Conservation (phyloP, 2,329 filamentous ascomycete species). For the Penicillium sp. region DNA sequence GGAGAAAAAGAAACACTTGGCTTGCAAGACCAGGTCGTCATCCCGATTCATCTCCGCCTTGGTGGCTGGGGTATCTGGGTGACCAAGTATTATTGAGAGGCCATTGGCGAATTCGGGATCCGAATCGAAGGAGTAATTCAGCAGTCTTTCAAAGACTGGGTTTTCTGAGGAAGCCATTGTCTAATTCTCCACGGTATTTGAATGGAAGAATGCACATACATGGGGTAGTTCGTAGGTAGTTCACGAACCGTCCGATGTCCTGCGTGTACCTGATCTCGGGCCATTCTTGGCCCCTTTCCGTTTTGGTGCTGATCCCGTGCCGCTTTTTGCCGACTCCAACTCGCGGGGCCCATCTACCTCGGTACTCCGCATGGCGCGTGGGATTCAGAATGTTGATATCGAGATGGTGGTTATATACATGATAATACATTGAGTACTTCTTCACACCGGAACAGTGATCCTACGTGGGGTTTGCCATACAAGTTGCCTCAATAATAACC, state of each 20-base stretch:
- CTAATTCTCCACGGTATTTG: neutral
- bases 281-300: too few relatives aligned
- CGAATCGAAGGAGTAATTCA: conserved; percentile 39
- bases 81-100: conserved; percentile 47
- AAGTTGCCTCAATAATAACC: too few relatives aligned
- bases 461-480: neutral
- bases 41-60: conserved; percentile 38
- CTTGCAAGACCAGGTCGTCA: conserved; percentile 44
- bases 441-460: neutral
- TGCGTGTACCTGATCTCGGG: too few relatives aligned
- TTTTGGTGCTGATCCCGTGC: too few relatives aligned
- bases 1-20: conserved; percentile 49
- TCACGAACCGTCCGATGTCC: too few relatives aligned
- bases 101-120: conserved; percentile 48
- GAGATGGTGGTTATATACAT: too few relatives aligned
- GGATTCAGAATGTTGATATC: too few relatives aligned
- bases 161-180: conserved; percentile 10
- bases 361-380: too few relatives aligned
- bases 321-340: too few relatives aligned
- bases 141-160: conserved; percentile 33
- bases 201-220: conserved; percentile 1
- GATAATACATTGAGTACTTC: neutral
- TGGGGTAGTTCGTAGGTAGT: too few relatives aligned
- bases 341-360: too few relatives aligned
- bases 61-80: conserved; percentile 38